phyloP scores from a whole-genome alignment of 768 basidiomycete species.

The Ephemerocybe angulata region DNA sequence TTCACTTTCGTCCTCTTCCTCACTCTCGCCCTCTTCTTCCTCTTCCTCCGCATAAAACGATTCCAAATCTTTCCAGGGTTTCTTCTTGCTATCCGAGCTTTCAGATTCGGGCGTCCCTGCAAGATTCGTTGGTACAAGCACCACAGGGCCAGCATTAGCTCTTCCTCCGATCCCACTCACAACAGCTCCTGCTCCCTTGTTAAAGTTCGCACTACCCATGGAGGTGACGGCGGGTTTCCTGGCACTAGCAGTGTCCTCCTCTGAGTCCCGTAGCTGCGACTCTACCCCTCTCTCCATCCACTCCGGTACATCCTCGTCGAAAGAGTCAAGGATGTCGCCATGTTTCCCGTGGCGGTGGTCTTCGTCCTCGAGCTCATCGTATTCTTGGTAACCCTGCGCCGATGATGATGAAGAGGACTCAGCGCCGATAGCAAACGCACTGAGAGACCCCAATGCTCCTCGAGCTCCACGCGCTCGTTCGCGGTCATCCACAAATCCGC shows the following conservation, averaged over 20 bases:
- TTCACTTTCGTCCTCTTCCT: constrained; percentile 26
- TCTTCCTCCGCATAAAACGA: constrained; percentile 60
- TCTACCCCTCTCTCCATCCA: constrained; percentile 90
- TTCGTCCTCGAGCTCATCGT: constrained; percentile 26
- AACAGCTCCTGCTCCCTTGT: constrained; percentile 6
- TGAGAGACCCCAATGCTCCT: constrained; percentile 24
- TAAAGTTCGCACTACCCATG: constrained; percentile 32
- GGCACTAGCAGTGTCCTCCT: constrained; percentile 45
- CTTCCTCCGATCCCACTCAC: too few relatives aligned
- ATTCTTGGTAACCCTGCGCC: neutral
- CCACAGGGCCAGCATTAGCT: constrained; percentile 47
- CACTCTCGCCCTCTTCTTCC: constrained; percentile 26
- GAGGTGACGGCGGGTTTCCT: constrained; percentile 29
- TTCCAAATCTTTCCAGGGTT: constrained; percentile 61
- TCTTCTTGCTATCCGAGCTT: constrained; percentile 36
- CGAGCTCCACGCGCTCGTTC: constrained; percentile 1
- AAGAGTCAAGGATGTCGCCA: neutral
- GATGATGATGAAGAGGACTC: neutral
- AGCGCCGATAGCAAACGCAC: neutral
- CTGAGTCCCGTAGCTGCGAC: constrained; percentile 64
- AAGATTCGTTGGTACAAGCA: constrained; percentile 52
- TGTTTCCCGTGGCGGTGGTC: constrained; percentile 18
- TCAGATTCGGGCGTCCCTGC: constrained; percentile 41
- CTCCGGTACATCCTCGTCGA: constrained; percentile 61
- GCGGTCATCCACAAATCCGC: constrained; percentile 38